Evolutionary conservation across 176 grass and related monocot species (phyloP).

Genomic region (Otatea glauca): DNA sequence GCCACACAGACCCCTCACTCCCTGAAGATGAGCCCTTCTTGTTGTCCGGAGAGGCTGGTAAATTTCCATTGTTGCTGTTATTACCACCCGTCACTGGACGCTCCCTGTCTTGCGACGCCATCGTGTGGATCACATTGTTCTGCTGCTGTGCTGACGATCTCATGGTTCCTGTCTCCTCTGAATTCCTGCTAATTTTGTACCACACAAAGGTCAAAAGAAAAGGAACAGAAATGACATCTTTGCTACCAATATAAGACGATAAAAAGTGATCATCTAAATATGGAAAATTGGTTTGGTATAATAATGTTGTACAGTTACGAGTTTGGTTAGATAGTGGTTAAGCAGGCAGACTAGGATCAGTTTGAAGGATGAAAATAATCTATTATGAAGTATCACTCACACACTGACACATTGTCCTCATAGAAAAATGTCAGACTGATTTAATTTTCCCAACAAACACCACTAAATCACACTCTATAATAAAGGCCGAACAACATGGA

Average conservation of each 20-base stretch:
- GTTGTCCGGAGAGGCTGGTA: conserved; percentile 38
- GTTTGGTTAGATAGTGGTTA: not conserved
- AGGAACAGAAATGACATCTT: not conserved
- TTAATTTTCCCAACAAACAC: not conserved
- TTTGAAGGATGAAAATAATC: not conserved
- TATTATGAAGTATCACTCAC: not conserved
- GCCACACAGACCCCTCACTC: conserved; percentile 69
- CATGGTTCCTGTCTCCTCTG: conserved; percentile 56
- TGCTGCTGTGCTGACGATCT: conserved; percentile 49
- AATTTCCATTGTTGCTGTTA: conserved; percentile 42
- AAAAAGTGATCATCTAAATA: conserved; percentile 14
- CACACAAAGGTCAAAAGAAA: conserved; percentile 25
- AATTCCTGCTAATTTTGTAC: conserved; percentile 41
- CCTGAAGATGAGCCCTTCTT: conserved; percentile 65
- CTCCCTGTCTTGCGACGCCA: conserved; percentile 45
- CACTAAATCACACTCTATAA: not conserved
- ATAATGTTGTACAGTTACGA: not conserved
- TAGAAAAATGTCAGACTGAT: not conserved
- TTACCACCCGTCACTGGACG: conserved; percentile 22
- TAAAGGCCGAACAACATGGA: not conserved
- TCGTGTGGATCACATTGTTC: conserved; percentile 33
- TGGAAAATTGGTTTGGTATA: not conserved
- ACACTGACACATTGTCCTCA: not conserved
- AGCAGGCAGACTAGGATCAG: not conserved
- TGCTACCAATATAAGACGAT: not conserved